Conservation (phyloP, 2,329 filamentous ascomycete genomes). For the Chalaropsis ovoidea region DNA sequence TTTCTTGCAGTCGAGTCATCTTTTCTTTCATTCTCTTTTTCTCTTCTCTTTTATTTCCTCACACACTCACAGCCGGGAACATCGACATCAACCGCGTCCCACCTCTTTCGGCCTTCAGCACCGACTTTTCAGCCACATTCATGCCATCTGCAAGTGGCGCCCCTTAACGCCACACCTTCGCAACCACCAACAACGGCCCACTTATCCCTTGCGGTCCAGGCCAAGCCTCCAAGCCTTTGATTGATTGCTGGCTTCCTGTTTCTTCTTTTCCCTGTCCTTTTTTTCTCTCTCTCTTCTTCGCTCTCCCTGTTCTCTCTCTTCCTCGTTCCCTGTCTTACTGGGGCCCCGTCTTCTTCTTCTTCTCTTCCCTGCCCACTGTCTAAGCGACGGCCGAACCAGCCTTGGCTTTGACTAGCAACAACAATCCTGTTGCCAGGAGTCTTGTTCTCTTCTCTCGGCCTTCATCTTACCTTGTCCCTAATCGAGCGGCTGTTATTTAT, state of each 20-base stretch:
- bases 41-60: not conserved
- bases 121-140: not conserved
- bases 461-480: not conserved
- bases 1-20: not conserved
- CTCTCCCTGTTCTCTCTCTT: not conserved
- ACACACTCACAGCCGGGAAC: no score
- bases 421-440: conserved; percentile 3
- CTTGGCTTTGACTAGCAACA: conserved; percentile 14
- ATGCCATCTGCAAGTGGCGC: not conserved
- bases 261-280: not conserved
- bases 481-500: conserved; percentile 10
- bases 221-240: conserved; percentile 4
- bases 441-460: not conserved
- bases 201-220: not conserved
- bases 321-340: not conserved
- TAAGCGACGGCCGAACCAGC: not conserved
- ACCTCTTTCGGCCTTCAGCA: not conserved
- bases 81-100: not conserved
- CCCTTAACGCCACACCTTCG: not conserved
- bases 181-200: not conserved
- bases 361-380: not conserved
- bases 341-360: conserved; percentile 1
- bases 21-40: not conserved
- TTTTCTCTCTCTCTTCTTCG: conserved; percentile 1
- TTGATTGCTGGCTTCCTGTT: conserved; percentile 9